phyloP scores from a whole-genome alignment of 768 basidiomycete genomes.

The Boletus subparvulus region DNA sequence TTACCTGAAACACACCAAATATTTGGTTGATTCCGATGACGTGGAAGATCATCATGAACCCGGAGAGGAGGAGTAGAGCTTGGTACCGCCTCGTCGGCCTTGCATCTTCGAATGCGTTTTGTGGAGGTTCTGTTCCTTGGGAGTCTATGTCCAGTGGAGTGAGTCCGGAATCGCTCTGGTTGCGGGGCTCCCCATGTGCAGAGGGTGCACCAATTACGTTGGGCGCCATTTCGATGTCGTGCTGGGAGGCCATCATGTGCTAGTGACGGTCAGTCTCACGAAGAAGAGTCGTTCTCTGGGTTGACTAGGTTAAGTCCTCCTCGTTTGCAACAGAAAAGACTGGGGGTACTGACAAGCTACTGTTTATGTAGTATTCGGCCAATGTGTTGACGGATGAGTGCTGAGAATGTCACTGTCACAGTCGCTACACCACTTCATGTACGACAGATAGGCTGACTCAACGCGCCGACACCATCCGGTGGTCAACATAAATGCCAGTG shows the following conservation, averaged over 20 bases:
- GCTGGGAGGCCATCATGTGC: background rate
- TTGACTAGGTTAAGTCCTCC: too few species aligned
- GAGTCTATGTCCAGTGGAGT: background rate
- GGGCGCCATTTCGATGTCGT: background rate
- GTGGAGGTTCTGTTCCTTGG: background rate
- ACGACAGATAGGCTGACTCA: too few species aligned
- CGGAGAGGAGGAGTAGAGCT: background rate
- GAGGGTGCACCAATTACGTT: background rate
- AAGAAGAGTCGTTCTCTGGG: too few species aligned
- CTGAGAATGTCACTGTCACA: too few species aligned
- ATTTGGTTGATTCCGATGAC: conserved; percentile 1
- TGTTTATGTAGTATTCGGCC: too few species aligned
- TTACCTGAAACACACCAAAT: background rate
- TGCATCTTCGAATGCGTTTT: background rate
- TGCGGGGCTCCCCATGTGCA: background rate
- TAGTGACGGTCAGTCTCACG: too few species aligned
- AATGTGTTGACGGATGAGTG: too few species aligned
- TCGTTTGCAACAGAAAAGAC: too few species aligned
- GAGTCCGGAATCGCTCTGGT: background rate
- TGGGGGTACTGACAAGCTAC: too few species aligned
- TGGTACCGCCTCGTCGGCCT: background rate
- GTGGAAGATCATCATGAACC: background rate
- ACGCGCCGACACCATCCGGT: too few species aligned
- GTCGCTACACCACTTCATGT: too few species aligned
- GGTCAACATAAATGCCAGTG: background rate